Conservation (phyloP, 805 yeast genomes). For the Candida khao-thaluensis region DNA sequence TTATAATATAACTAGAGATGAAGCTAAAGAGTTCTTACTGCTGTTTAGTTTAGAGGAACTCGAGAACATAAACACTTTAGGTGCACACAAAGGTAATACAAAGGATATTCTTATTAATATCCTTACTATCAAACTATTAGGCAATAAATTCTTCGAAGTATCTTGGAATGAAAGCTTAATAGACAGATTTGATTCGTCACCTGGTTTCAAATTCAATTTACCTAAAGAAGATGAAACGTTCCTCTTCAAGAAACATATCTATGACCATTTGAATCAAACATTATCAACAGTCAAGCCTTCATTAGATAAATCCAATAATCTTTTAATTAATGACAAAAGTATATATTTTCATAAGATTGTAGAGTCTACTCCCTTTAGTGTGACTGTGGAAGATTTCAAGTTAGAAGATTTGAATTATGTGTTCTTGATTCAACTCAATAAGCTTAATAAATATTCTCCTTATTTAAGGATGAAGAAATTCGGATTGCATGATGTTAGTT, state of each 20-base stretch:
- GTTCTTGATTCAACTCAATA: slow-evolving; percentile 1
- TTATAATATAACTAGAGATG: slow-evolving; percentile 1
- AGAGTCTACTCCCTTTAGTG: not conserved
- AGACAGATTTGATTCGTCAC: slow-evolving; percentile 10
- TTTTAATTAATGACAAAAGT: slow-evolving; percentile 24
- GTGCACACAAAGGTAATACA: not conserved
- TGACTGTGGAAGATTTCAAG: slow-evolving; percentile 1
- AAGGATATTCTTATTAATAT: slow-evolving; percentile 1
- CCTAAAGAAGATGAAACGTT: slow-evolving; percentile 5
- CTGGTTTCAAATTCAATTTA: slow-evolving; percentile 6
- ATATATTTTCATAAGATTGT: slow-evolving; percentile 27
- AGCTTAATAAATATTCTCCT: slow-evolving; percentile 12
- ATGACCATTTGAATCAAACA: slow-evolving; percentile 12
- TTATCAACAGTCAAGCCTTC: slow-evolving; percentile 20
- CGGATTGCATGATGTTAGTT: slow-evolving; percentile 7
- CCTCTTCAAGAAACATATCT: slow-evolving; percentile 1
- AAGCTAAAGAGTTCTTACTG: slow-evolving; percentile 1
- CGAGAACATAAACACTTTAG: not conserved
- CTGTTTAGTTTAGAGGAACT: not conserved
- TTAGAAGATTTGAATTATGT: not conserved
- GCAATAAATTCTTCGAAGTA: not conserved
- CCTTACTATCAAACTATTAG: slow-evolving; percentile 1
- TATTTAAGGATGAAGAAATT: slow-evolving; percentile 3
- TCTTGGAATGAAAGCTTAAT: not conserved
- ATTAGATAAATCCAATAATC: slow-evolving; percentile 12